phyloP scores from a whole-genome alignment of 169 alveolate species.

The Eimeria tenella region DNA sequence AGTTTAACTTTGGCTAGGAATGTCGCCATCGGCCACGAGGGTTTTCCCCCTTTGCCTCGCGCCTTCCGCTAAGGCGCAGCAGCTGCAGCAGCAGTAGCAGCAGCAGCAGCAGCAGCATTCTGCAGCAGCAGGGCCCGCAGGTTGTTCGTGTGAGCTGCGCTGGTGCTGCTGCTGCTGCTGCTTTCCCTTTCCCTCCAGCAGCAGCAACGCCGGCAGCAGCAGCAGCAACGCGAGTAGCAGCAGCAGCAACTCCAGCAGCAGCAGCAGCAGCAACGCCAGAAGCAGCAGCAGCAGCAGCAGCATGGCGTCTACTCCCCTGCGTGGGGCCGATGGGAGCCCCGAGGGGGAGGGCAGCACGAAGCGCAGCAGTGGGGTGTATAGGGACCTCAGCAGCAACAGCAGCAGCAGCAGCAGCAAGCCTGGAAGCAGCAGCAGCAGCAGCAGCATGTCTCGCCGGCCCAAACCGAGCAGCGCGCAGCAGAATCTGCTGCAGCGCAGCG shows the following conservation, averaged over 20 bases:
- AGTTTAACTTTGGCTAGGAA: too few relatives aligned
- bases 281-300: not conserved
- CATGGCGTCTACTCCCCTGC: slow-evolving; percentile 21
- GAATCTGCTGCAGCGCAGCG: slow-evolving; percentile 9
- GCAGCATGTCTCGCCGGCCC: not conserved
- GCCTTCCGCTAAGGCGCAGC: not conserved
- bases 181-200: too few relatives aligned
- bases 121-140: not conserved
- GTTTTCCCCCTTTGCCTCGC: too few relatives aligned
- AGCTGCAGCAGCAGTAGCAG: not conserved
- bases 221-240: not conserved
- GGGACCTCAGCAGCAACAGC: not conserved
- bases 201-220: not conserved
- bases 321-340: not conserved
- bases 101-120: not conserved
- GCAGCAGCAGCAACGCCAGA: not conserved
- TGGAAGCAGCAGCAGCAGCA: slow-evolving; percentile 7
- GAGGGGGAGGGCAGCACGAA: slow-evolving; percentile 16
- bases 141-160: too few relatives aligned
- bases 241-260: not conserved
- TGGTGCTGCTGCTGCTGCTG: too few relatives aligned
- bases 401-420: slow-evolving; percentile 1
- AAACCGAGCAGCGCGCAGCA: not conserved
- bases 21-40: too few relatives aligned
- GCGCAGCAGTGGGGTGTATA: not conserved